Conservation (phyloP, 345 rosid species). For the Eucalyptus sp. region DNA sequence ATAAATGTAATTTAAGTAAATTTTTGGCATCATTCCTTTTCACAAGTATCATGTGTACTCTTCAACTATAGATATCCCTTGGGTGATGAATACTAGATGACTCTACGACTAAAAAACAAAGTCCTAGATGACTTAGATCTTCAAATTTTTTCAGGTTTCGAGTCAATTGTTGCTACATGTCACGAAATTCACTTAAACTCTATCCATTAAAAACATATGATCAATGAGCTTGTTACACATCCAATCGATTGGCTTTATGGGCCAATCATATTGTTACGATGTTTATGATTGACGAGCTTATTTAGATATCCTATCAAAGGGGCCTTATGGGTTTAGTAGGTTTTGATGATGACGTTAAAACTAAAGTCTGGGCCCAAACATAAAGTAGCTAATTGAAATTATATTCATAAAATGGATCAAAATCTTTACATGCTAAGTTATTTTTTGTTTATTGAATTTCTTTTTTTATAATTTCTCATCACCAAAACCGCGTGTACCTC, state of each 20-base stretch:
- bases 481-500: background rate
- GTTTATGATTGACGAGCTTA: background rate
- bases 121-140: background rate
- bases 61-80: background rate
- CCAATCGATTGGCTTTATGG: background rate
- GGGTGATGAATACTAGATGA: background rate
- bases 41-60: background rate
- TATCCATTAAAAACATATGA: background rate
- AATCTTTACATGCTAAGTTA: background rate
- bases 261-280: background rate
- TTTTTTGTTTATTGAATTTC: background rate
- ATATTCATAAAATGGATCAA: background rate
- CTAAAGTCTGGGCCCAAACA: background rate
- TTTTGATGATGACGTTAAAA: background rate
- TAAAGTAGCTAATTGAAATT: background rate
- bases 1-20: accelerated
- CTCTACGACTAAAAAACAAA: background rate
- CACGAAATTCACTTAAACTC: background rate
- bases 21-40: background rate
- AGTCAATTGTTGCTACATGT: background rate
- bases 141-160: background rate
- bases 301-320: background rate
- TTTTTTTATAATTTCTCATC: background rate
- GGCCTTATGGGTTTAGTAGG: background rate
- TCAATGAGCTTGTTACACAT: background rate